Evolutionary conservation across 2,329 filamentous ascomycete genomes (phyloP).

Genomic region (Talaromyces marneffei): DNA sequence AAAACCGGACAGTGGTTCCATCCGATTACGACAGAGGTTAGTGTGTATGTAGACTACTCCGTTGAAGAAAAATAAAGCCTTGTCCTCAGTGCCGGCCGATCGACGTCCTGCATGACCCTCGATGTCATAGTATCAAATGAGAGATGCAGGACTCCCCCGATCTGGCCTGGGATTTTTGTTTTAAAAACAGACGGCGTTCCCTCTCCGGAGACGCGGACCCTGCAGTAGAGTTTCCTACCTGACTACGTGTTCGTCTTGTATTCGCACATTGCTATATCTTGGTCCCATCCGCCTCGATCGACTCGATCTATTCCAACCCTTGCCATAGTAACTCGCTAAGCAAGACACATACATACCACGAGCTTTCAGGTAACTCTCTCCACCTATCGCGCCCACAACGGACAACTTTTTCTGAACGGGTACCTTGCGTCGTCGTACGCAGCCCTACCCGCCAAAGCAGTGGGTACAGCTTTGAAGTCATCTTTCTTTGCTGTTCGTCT

Average conservation of each 20-base stretch:
- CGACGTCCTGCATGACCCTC: conserved; percentile 42
- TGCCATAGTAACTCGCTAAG: neutral
- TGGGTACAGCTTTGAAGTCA: neutral
- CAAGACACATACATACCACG: neutral
- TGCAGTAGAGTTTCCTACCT: conserved; percentile 15
- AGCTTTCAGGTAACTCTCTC: neutral
- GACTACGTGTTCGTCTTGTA: conserved; percentile 17
- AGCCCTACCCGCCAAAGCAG: conserved; percentile 8
- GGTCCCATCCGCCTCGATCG: conserved; percentile 8
- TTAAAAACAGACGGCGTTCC: conserved; percentile 16
- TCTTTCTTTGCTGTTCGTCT: neutral
- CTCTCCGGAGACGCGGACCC: conserved; percentile 13
- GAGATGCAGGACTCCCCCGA: conserved; percentile 31
- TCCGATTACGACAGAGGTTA: neutral
- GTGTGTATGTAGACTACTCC: neutral
- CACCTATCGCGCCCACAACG: conserved; percentile 1
- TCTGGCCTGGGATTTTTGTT: conserved; percentile 14
- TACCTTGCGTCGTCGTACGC: conserved; percentile 11
- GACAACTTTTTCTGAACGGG: neutral
- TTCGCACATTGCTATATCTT: conserved; percentile 16
- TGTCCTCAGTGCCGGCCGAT: conserved; percentile 37
- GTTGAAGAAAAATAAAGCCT: conserved; percentile 17
- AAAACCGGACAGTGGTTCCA: conserved; percentile 6
- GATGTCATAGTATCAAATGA: conserved; percentile 39
- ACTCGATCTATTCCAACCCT: neutral